Base-by-base conservation (phyloP, 306 rosid species). In the Prunus padus region DNA sequence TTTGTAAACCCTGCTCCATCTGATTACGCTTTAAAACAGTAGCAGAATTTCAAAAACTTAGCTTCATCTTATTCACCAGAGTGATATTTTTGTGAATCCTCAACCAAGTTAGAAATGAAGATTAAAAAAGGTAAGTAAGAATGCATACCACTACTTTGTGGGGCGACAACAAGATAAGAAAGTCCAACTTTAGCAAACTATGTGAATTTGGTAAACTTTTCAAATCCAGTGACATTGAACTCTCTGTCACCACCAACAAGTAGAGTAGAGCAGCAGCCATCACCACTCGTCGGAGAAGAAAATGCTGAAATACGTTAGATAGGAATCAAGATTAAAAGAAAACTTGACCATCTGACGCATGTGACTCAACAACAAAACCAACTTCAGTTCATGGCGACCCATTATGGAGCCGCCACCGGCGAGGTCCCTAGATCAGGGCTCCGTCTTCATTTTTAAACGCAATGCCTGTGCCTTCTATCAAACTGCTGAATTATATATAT, bases 91-190 rank as follows among this genome's bases (percentile, higher is more conserved):
- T 5, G 2, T 25, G 18, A 42, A 71, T 65, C 25, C 15, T 71
- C 44, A 63, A 20, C 14, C 37, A 28, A 55, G 37, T 31, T 8
- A 33, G 42, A 33, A 33, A 33, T 33, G 42, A 56, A 51, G 65
- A 49, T 5, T 12, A 18, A 0, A 45, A 70, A 37, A 1, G 42
- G 42, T 14, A 45, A 37, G 74, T 73, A 75, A 82, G 84, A 72
- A 80, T 76, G 67, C 85, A 66, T 89, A 96, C 99, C 99, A 83
- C 99, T 96, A 85, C 99, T 96, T 79, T 96, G 99, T 31, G 99
- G 99, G 23, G 99, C 89, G 84, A 90, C 98, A 20, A 92, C 83
- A 1, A 97, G 97, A 77, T 96, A 96, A 0, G 98, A 96, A 78
- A 92, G 99, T 68, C 99, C 99, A 61, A 92, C 72, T 75, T 86